A percentile compares a stretch with the other conserved stretches of the same genome.
Conservation (phyloP, 345 rosid genomes). For the Adansonia digitata region DNA sequence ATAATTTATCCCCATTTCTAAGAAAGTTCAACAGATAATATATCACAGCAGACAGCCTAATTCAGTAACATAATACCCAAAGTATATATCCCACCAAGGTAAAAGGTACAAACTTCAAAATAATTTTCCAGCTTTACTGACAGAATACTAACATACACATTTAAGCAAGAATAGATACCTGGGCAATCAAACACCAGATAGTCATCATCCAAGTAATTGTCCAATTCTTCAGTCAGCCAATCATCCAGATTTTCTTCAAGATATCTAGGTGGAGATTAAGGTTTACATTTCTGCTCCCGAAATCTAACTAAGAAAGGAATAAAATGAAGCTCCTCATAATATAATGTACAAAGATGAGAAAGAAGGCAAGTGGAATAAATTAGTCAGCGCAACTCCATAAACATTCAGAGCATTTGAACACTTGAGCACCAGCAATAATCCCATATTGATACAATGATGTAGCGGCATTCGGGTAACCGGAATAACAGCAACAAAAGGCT, state of each 20-base stretch:
- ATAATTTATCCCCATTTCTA: background rate
- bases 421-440: background rate
- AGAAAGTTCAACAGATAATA: background rate
- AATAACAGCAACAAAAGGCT: background rate
- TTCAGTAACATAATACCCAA: background rate
- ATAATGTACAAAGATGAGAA: background rate
- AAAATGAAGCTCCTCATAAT: background rate
- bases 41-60: background rate
- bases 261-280: slow-evolving; percentile 57
- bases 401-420: background rate
- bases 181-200: slow-evolving; percentile 91
- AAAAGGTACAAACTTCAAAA: background rate
- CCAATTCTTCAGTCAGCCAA: slow-evolving; percentile 87
- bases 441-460: background rate
- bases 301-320: background rate
- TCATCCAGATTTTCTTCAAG: slow-evolving; percentile 78
- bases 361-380: background rate
- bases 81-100: background rate
- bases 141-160: background rate
- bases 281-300: slow-evolving; percentile 15
- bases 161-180: slow-evolving; percentile 37
- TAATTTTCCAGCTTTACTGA: background rate
- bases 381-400: background rate
- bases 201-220: slow-evolving; percentile 82
- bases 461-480: background rate